Evolutionary conservation across 2,329 filamentous ascomycete genomes (phyloP), one percentile per base, ranked within the genome.

Genomic region (Monilinia vaccinii-corymbosi): DNA sequence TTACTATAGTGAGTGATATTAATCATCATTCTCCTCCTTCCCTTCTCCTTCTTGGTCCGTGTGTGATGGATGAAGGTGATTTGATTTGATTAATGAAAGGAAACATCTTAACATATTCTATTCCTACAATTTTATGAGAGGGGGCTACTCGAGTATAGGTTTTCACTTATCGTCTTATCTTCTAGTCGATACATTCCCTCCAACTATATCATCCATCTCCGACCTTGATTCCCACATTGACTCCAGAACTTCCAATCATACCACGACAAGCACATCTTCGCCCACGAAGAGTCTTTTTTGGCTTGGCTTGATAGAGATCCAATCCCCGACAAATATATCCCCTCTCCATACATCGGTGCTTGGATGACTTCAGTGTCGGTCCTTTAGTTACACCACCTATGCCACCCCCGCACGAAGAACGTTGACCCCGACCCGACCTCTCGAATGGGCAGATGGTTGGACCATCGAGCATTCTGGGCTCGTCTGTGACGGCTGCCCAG

Each of bases 401-500:
- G 70, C 65, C 60, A 68, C 67, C 67, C 49, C 63, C 60, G 42
- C 49, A 61, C 58, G 56, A 63, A 65, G 51, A 59, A 49, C 61
- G 61, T 66, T 71, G 68, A 71, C 62, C 61, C 59, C 50, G 36
- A 56, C 61, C 59, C 50, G 36, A 56, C 62, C 58, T 62, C 58
- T 65, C 64, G 65, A 59, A 71, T 71, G 70, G 71, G 64, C 68
- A 70, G 68, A 72, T 72, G 71, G 70, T 71, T 67, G 71, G 68
- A 62, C 69, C 70, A 68, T 64, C 71, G 65, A 72, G 75, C 72
- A 80, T 80, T 76, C 74, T 81, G 73, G 78, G 78, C 73, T 75
- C 78, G 71, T 80, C 79, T 65, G 75, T 77, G 66, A 80, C 77
- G 64, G 78, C 80, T 69, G 78, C 78, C 65, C 79, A 82, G 72